Evolutionary conservation across 129 eudicot species (phyloP), one percentile per base, ranked within the genome.

Genomic region (Pseudognaphalium luteoalbum): DNA sequence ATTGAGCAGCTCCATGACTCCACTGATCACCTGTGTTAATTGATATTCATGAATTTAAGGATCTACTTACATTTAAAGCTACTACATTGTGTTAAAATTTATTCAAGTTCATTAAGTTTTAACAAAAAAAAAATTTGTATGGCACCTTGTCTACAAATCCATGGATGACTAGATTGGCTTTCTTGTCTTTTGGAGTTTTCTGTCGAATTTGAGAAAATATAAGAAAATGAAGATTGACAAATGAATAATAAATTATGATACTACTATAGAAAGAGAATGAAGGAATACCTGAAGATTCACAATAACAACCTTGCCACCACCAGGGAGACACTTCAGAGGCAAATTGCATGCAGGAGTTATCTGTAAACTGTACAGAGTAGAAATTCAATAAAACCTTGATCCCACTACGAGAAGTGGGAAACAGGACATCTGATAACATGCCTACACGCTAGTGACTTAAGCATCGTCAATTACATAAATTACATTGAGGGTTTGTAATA

Each of bases 121-220:
- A 4, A 47, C 17, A n/a, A n/a, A n/a, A n/a, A n/a, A n/a, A n/a
- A n/a, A n/a, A n/a, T 17, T 71, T 16, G 17, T 74, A 63, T 60
- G 66, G 75, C 71, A 92, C 97, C 97, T 89, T 83, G 83, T 92
- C 97, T 72, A 89, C 97, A 74, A 83, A 85, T 73, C 89, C 97
- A 85, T 82, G 96, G 76, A 92, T 89, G 88, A 89, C 97, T 83
- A 92, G 66, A 80, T 81, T 84, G 58, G 97, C 97, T 83, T 89
- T 92, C 89, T 92, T 92, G 88, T 92, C 97, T 89, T 92, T 92
- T 9, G 97, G 97, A 70, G 97, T 92, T 87, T 87, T 83, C 97
- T 92, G 91, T 30, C 79, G 15, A 69, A 66, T 73, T 63, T 57
- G 62, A 52, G 70, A 42, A 72, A 28, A 71, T 11, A 60, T 25